Conservation (phyloP, 352 stramenopile species). For the Phytophthora sp. region DNA sequence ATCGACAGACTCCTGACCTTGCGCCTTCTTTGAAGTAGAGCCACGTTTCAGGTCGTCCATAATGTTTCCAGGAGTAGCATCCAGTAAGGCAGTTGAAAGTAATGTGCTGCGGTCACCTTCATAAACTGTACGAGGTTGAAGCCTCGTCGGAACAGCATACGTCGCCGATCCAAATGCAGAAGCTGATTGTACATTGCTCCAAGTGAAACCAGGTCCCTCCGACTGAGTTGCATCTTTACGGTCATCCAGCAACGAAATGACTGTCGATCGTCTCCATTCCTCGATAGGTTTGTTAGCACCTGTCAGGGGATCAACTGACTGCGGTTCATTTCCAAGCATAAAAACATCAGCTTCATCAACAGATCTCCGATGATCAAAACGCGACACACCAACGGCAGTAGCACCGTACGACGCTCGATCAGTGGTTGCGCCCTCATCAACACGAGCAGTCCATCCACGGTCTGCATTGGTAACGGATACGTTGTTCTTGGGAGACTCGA, state of each 20-base stretch:
- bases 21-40: slow-evolving; percentile 16
- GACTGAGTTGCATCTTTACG: slow-evolving; percentile 16
- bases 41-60: slow-evolving; percentile 67
- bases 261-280: slow-evolving; percentile 29
- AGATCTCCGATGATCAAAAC: slow-evolving; percentile 56
- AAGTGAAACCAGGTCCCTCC: slow-evolving; percentile 39
- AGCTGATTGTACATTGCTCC: slow-evolving; percentile 43
- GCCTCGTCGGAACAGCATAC: slow-evolving; percentile 52
- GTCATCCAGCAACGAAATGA: slow-evolving; percentile 28
- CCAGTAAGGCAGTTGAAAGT: slow-evolving; percentile 10
- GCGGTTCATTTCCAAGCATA: slow-evolving; percentile 12
- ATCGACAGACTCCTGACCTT: slow-evolving; percentile 51
- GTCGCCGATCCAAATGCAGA: slow-evolving; percentile 39
- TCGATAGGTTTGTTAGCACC: slow-evolving; percentile 20
- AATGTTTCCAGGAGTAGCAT: slow-evolving; percentile 42
- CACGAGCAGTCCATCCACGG: slow-evolving; percentile 20
- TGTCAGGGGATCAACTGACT: not conserved
- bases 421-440: slow-evolving; percentile 14
- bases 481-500: slow-evolving; percentile 61
- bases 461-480: not conserved
- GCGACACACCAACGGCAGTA: slow-evolving; percentile 44
- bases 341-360: slow-evolving; percentile 40
- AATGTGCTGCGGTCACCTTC: slow-evolving; percentile 10
- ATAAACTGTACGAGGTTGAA: slow-evolving; percentile 25
- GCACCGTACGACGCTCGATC: slow-evolving; percentile 2